A percentile compares a stretch with the other conserved stretches of the same genome.
Evolutionary conservation across 352 stramenopile species (phyloP).

Genomic region (Globisporangium nagaii): DNA sequence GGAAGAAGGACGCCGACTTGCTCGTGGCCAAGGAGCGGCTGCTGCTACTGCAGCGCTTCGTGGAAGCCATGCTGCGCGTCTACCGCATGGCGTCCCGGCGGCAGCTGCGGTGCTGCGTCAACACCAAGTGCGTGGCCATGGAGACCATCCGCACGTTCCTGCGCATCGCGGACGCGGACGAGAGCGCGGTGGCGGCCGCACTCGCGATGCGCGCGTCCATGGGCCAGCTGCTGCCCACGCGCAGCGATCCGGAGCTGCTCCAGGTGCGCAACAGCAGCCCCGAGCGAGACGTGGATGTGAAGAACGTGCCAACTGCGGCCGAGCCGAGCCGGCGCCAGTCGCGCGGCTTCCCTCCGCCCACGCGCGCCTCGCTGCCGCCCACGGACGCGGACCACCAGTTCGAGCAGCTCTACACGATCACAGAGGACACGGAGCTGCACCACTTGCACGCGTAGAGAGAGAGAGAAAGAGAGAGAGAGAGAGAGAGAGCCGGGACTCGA

Average conservation of each 20-base stretch:
- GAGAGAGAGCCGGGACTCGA: background rate
- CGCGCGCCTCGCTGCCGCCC: constrained; percentile 18
- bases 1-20: constrained; percentile 19
- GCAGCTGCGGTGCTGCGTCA: constrained; percentile 54
- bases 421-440: constrained; percentile 35
- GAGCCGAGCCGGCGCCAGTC: background rate
- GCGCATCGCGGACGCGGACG: constrained; percentile 21
- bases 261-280: background rate
- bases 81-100: constrained; percentile 42
- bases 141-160: constrained; percentile 45
- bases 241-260: background rate
- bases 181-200: too few relatives aligned
- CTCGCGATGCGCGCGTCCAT: background rate
- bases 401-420: constrained; percentile 56
- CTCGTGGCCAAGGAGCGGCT: constrained; percentile 27
- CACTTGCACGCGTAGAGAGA: constrained; percentile 14
- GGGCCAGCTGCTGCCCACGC: background rate
- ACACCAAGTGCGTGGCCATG: constrained; percentile 39
- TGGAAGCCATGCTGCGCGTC: constrained; percentile 41
- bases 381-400: constrained; percentile 12
- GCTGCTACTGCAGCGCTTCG: constrained; percentile 39
- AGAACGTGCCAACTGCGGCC: background rate
- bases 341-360: constrained; percentile 17
- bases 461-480: too few relatives aligned
- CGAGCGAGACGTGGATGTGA: background rate